Evolutionary conservation across 1,284 basidiomycete species (phyloP), one percentile per base, ranked within the genome.

Genomic region (Austropuccinia psidii): DNA sequence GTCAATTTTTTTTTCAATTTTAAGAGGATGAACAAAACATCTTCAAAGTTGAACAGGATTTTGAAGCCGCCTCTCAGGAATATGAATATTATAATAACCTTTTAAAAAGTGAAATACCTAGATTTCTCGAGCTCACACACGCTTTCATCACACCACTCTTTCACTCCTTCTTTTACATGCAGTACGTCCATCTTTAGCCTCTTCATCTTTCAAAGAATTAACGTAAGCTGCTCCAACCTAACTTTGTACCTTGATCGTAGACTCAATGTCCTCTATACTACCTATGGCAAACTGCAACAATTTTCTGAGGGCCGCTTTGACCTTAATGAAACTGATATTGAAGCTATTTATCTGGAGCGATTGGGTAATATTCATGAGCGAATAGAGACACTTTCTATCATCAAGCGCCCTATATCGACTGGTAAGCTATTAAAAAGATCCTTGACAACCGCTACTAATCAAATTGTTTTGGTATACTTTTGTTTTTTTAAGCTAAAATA

Each of bases 101-200:
- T 6, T 83, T 98, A 83, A 98, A 99, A 84, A 85, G 87, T 74
- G 96, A 99, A 79, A 84, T 99, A 39, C 94, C 95, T 0, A 86
- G 87, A 21, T 98, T 98, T 84, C 88, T 98, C 84, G 85, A 85
- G 35, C 86, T 97, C 78, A 86, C 90, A 0, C 89, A 90, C 0
- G 86, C 89, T 75, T 97, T 98, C 82, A 91, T 98, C 80, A 90
- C 95, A 76, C 96, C 96, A 0, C 84, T 98, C 17, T 98, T 97
- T 86, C 90, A 97, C 79, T 95, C 92, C 29, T 94, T 95, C 85
- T 99, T 92, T 85, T 99, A 97, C 82, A 98, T 98, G 95, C 93
- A 98, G 92, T 93, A 77, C 17, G 73, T 70, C 50, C 43, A 70
- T 29, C 52, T 43, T 62, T 65, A 27, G 69, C 33, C 33, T 64